Base-by-base conservation (phyloP, 2,329 filamentous ascomycete genomes). In the Lecanicillium sp. region DNA sequence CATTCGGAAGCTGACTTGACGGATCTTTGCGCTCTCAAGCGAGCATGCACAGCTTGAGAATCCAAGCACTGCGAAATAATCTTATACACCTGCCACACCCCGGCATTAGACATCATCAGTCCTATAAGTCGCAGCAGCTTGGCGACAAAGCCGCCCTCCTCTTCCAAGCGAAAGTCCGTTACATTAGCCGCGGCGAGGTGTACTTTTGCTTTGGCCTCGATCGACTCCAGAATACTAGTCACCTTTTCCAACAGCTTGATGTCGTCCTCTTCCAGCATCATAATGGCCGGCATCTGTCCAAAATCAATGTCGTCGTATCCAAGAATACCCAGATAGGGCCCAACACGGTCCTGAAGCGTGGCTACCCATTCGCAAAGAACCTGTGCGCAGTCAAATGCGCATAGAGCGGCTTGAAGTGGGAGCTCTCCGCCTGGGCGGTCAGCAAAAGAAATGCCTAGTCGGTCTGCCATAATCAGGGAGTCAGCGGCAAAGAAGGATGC, bases 401-500 rank as follows among this genome's bases (percentile, higher is more conserved):
- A 95, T 70, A 96, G 80, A 1, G 88, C 86, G 12, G 85, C 88
- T 56, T 95, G 90, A 29, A 95, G 75, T 0, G 92, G 88, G 11
- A 96, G 70, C 54, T 95, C 88, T 32, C 86, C 75, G 38, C 84
- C 88, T 1, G 80, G 83, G 44, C 85, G 81, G 46, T 95, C 88
- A 7, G 85, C 82, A 61, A 90, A 92, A 0, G 85, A 87, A 19
- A 90, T 78, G 1, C 87, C 87, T 11, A 92, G 73, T 54, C 84
- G 89, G 57, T 94, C 85, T 2, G 87, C 83, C 78, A 92, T 92
- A 19, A 80, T 78, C 8, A 98, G 74, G 1, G 89, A 94, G 57
- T 95, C 88, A 2, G 87, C 88, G 1, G 92, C 92, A 54, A 94
- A 95, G 55, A 88, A 94, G 0, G 90, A 92, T n/a, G 92, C 92